Conservation (phyloP, 177 flowering plant genomes). For the Vitis hybrid region DNA sequence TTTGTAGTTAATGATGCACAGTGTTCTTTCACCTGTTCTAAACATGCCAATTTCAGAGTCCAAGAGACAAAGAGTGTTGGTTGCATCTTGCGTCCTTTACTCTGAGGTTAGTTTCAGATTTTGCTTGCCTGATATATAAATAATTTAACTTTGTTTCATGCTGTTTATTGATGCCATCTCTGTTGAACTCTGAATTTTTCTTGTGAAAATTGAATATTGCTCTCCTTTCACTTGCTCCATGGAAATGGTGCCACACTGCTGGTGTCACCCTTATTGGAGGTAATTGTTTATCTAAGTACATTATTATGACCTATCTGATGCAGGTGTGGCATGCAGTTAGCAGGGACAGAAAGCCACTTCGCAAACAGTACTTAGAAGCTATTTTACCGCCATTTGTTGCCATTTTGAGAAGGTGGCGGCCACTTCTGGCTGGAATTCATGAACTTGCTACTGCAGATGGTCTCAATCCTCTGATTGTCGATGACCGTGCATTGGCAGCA, state of each 20-base stretch:
- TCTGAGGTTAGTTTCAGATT: constrained; percentile 74
- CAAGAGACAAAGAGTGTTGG: constrained; percentile 96
- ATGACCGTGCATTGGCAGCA: constrained; percentile 95
- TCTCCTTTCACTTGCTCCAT: neutral
- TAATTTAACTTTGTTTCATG: neutral
- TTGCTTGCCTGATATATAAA: neutral
- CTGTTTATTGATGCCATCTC: constrained; percentile 3
- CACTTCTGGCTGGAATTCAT: constrained; percentile 91
- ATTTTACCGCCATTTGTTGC: constrained; percentile 97
- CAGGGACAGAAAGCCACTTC: constrained; percentile 74
- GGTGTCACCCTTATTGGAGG: neutral
- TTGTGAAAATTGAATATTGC: constrained; percentile 2
- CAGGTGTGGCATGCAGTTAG: constrained; percentile 96
- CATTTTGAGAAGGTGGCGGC: constrained; percentile 92
- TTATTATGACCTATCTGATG: constrained; percentile 24
- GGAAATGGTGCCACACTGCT: neutral
- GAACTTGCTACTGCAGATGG: constrained; percentile 94
- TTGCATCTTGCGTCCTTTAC: constrained; percentile 90
- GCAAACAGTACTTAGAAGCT: constrained; percentile 87
- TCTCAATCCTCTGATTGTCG: constrained; percentile 79
- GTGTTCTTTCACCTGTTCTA: constrained; percentile 93
- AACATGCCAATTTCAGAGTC: constrained; percentile 97
- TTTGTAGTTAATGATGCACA: constrained; percentile 34
- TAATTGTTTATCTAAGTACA: neutral
- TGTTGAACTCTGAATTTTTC: neutral